A percentile compares a stretch with the other conserved stretches of the same genome.
Conservation (phyloP, 208 protist species). For the Trypanosoma boissoni region DNA sequence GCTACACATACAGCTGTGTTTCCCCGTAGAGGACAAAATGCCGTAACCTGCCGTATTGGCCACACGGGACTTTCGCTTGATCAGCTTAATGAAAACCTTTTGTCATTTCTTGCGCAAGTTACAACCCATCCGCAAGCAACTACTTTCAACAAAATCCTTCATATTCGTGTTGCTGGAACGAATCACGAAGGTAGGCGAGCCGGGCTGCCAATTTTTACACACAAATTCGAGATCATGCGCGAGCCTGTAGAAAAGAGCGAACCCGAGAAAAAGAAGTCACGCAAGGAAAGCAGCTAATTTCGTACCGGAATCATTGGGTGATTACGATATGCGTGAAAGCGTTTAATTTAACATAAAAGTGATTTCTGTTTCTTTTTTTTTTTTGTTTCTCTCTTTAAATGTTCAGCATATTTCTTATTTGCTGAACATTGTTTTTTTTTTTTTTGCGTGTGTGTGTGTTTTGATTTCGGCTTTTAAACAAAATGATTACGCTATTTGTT, state of each 20-base stretch:
- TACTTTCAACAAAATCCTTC: conserved; percentile 55
- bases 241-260: conserved; percentile 4
- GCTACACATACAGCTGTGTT: conserved; percentile 68
- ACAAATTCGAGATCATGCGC: conserved; percentile 49
- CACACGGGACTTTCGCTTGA: conserved; percentile 64
- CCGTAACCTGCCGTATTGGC: conserved; percentile 72
- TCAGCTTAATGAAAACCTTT: conserved; percentile 71
- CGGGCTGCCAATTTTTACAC: conserved; percentile 70
- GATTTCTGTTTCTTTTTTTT: background rate
- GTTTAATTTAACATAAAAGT: background rate
- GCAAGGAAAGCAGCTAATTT: conserved; percentile 12
- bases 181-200: conserved; percentile 57
- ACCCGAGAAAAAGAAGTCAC: conserved; percentile 13
- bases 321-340: no score
- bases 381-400: background rate
- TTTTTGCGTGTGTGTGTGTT: conserved; percentile 2
- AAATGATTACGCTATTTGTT: no score
- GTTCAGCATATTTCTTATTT: conserved; percentile 1
- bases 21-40: conserved; percentile 72
- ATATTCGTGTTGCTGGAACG: conserved; percentile 76
- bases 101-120: conserved; percentile 57
- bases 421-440: conserved; percentile 17
- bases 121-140: conserved; percentile 54
- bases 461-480: background rate
- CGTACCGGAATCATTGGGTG: conserved; percentile 3